A percentile compares a stretch with the other conserved stretches of the same genome.
Conservation (phyloP, 208 protist genomes). For the Trypanosoma vivax region DNA sequence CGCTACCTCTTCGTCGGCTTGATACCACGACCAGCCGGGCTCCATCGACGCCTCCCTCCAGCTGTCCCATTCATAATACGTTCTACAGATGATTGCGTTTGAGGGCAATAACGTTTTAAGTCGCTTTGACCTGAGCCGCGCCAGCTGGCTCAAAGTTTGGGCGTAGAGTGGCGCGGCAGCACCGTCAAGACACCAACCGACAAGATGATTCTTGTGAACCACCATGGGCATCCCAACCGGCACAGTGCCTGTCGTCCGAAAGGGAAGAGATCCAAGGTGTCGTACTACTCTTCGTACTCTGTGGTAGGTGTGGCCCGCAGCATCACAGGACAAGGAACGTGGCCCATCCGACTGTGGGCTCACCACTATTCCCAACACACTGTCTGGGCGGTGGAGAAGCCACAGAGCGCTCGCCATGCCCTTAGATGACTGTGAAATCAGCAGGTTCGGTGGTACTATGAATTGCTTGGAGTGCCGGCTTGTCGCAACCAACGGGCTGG, state of each 20-base stretch:
- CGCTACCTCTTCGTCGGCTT: constrained; percentile 28
- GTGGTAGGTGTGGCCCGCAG: too few species aligned
- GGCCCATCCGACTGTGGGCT: too few species aligned
- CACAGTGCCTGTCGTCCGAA: constrained; percentile 6
- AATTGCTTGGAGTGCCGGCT: too few species aligned
- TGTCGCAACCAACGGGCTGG: too few species aligned
- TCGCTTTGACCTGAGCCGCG: constrained; percentile 19
- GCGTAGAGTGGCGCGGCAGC: constrained; percentile 52
- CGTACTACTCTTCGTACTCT: constrained; percentile 2
- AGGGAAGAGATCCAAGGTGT: constrained; percentile 15
- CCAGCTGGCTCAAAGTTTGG: constrained; percentile 49
- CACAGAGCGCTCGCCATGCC: too few species aligned
- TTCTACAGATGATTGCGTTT: constrained; percentile 34
- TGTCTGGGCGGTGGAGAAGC: too few species aligned
- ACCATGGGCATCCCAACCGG: constrained; percentile 20
- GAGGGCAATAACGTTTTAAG: constrained; percentile 36
- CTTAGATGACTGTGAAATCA: too few species aligned
- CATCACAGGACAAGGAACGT: too few species aligned
- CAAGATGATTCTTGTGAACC: constrained; percentile 66
- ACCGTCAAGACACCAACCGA: constrained; percentile 48
- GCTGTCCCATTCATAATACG: constrained; percentile 76
- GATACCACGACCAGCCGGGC: constrained; percentile 57
- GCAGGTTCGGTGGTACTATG: too few species aligned
- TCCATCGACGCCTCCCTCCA: constrained; percentile 61
- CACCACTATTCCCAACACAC: too few species aligned